phyloP scores from a whole-genome alignment of 495 filamentous ascomycete species.

The Staphylotrichum longicolle region DNA sequence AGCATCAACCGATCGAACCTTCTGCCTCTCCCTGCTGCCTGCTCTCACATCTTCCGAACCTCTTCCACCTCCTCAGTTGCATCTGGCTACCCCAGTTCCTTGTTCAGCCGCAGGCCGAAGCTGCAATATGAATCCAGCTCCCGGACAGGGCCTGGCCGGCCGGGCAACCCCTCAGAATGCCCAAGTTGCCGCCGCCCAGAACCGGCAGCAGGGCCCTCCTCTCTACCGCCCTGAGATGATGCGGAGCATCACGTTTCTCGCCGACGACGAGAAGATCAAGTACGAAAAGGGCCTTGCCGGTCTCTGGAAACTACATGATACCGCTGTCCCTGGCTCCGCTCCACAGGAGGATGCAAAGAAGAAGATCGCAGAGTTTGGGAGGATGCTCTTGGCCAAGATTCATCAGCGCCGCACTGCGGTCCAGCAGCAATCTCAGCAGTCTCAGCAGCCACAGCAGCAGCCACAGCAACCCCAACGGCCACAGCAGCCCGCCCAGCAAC shows the following conservation, averaged over 20 bases:
- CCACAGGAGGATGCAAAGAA: conserved; percentile 62
- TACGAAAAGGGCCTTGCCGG: conserved; percentile 62
- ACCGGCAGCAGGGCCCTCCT: conserved; percentile 15
- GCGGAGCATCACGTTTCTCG: conserved; percentile 43
- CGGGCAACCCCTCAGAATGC: conserved; percentile 16
- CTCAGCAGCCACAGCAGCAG: conserved; percentile 21
- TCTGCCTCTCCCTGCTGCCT: too few species aligned
- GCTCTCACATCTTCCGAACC: not conserved
- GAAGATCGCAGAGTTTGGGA: conserved; percentile 63
- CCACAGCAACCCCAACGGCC: conserved; percentile 19
- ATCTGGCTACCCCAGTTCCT: not conserved
- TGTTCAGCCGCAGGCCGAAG: conserved; percentile 30
- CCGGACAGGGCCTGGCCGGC: conserved; percentile 36
- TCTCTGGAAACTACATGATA: conserved; percentile 62
- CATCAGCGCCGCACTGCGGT: conserved; percentile 21
- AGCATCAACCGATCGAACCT: too few species aligned
- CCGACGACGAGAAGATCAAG: conserved; percentile 60
- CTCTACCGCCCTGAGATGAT: conserved; percentile 51
- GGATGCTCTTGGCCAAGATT: conserved; percentile 60
- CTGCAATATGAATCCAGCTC: conserved; percentile 37
- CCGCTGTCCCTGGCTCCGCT: conserved; percentile 49
- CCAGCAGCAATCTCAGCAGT: conserved; percentile 30
- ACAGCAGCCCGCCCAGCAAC: conserved; percentile 18
- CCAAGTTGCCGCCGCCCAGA: conserved; percentile 14
- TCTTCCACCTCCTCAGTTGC: not conserved